Conservation (phyloP, 495 filamentous ascomycete species). For the Recurvomyces mirabilis region DNA sequence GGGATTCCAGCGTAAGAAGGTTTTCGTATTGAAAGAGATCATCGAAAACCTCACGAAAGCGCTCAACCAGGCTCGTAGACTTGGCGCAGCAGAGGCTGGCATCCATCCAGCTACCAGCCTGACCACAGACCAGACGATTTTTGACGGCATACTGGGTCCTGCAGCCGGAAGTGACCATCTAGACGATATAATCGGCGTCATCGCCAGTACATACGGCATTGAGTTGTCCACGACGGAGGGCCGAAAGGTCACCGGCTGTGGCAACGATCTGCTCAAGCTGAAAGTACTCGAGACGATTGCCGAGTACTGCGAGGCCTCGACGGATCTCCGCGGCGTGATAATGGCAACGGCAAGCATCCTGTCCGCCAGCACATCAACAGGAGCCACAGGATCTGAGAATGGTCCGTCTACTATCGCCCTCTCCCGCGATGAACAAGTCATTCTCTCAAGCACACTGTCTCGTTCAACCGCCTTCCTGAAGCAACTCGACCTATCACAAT, state of each 20-base stretch:
- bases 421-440: constrained; percentile 70
- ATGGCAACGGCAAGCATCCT: constrained; percentile 75
- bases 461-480: constrained; percentile 69
- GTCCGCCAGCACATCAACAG: constrained; percentile 56
- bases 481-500: constrained; percentile 49
- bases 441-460: constrained; percentile 67
- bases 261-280: constrained; percentile 61
- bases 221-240: not conserved
- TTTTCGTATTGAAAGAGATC: constrained; percentile 72
- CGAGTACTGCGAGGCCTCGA: constrained; percentile 83
- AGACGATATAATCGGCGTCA: constrained; percentile 18
- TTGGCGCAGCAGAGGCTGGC: constrained; percentile 86
- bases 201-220: constrained; percentile 26
- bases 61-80: constrained; percentile 81
- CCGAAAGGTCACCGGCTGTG: constrained; percentile 29
- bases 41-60: constrained; percentile 71
- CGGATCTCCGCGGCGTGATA: constrained; percentile 80
- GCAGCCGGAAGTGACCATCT: constrained; percentile 14
- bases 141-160: not conserved
- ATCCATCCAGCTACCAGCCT: constrained; percentile 81
- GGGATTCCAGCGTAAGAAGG: constrained; percentile 75
- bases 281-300: constrained; percentile 77
- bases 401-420: constrained; percentile 40
- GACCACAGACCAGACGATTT: constrained; percentile 8
- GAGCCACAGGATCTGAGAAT: not conserved